These are phyloP conservation scores for Cyberlindnera misumaiensis DNA, from an alignment of 805 yeast genomes.

Conservation along the genomic window DNA sequence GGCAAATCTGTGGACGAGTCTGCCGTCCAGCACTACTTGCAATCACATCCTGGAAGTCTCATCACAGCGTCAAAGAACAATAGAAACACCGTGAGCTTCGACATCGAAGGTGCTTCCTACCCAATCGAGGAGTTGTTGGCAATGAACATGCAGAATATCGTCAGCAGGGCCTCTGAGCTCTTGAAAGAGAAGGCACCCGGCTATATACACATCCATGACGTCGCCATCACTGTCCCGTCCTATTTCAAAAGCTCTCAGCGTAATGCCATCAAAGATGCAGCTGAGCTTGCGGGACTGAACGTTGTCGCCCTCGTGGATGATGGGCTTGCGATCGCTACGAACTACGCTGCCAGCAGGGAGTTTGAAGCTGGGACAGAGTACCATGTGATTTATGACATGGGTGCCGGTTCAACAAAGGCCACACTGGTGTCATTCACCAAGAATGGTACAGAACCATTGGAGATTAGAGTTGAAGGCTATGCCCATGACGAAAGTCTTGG, in stretches of 20 bases:
- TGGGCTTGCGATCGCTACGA: slow-evolving; percentile 86
- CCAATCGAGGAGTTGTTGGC: slow-evolving; percentile 78
- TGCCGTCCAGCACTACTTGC: slow-evolving; percentile 39
- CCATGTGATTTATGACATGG: slow-evolving; percentile 81
- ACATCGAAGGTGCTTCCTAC: slow-evolving; percentile 39
- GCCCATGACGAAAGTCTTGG: slow-evolving; percentile 66
- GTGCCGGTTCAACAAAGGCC: slow-evolving; percentile 87
- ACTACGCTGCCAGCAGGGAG: slow-evolving; percentile 58
- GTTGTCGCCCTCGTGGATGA: slow-evolving; percentile 74
- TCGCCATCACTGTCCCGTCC: slow-evolving; percentile 75
- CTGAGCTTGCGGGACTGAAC: slow-evolving; percentile 58
- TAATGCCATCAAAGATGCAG: slow-evolving; percentile 64
- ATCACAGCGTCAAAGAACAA: slow-evolving; percentile 33
- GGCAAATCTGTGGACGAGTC: slow-evolving; percentile 53
- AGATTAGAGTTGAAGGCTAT: slow-evolving; percentile 63
- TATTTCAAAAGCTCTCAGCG: slow-evolving; percentile 60
- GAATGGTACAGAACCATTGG: slow-evolving; percentile 33
- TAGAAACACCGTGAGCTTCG: slow-evolving; percentile 53
- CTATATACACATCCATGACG: slow-evolving; percentile 47
- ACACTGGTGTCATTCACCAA: slow-evolving; percentile 66
- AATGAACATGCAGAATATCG: slow-evolving; percentile 68
- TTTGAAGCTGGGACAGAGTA: slow-evolving; percentile 42
- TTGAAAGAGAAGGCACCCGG: slow-evolving; percentile 48
- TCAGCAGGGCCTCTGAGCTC: slow-evolving; percentile 53
- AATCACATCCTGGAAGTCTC: slow-evolving; percentile 55